Conservation (phyloP, 2,329 filamentous ascomycete species). For the Claviceps sp. region DNA sequence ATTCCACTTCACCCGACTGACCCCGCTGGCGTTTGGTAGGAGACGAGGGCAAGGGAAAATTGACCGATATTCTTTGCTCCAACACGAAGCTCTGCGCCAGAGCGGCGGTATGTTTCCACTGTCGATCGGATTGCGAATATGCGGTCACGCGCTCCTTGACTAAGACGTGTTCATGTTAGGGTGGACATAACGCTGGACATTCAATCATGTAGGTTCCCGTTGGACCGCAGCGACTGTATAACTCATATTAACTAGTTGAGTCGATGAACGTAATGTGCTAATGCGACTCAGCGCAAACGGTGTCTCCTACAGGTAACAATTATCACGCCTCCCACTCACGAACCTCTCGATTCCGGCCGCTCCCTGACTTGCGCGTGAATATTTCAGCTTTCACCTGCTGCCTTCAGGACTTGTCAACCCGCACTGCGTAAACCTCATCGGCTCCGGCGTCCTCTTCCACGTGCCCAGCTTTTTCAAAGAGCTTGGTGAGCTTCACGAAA, state of each 20-base stretch:
- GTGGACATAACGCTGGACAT: slow-evolving; percentile 18
- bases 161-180: slow-evolving; percentile 10
- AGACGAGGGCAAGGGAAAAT: slow-evolving; percentile 26
- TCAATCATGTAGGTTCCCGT: slow-evolving; percentile 9
- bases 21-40: slow-evolving; percentile 10
- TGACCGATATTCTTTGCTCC: slow-evolving; percentile 20
- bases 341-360: neutral
- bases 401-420: slow-evolving; percentile 62
- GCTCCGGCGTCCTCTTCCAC: slow-evolving; percentile 55
- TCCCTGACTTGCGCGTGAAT: slow-evolving; percentile 2
- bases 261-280: neutral
- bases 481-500: slow-evolving; percentile 24
- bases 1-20: neutral
- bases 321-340: neutral
- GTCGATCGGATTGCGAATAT: slow-evolving; percentile 9
- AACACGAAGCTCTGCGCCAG: slow-evolving; percentile 20
- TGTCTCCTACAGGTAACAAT: slow-evolving; percentile 21
- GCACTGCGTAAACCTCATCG: slow-evolving; percentile 56
- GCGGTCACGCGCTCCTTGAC: slow-evolving; percentile 3
- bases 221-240: neutral
- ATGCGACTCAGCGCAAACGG: slow-evolving; percentile 12
- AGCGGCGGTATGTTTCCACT: slow-evolving; percentile 12
- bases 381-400: slow-evolving; percentile 43
- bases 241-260: no score
- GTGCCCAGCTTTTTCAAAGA: slow-evolving; percentile 29